Percentiles rank a stretch among this genome's conserved stretches.
Conservation (phyloP, 306 rosid genomes). For the Gastrolobium bilobum region DNA sequence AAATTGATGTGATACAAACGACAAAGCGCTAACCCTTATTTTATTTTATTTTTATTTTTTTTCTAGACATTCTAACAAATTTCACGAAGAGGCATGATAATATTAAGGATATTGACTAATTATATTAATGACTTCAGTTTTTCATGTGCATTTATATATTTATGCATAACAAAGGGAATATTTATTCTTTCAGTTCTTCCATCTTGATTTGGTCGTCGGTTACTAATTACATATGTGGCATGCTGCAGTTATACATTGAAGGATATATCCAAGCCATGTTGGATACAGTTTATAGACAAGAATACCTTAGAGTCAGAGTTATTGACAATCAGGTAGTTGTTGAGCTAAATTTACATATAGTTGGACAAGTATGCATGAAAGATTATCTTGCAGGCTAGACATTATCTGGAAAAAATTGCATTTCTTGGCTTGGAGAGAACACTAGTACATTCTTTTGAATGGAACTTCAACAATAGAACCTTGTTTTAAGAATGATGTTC, state of each 20-base stretch:
- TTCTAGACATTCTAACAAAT: no score
- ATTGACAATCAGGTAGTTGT: slow-evolving; percentile 79
- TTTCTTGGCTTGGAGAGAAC: slow-evolving; percentile 38
- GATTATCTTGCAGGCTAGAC: slow-evolving; percentile 32
- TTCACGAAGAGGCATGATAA: background rate
- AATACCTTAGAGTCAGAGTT: slow-evolving; percentile 90
- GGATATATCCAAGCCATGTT: slow-evolving; percentile 99
- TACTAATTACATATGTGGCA: slow-evolving; percentile 51
- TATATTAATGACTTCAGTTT: slow-evolving; percentile 25
- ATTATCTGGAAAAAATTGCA: slow-evolving; percentile 36
- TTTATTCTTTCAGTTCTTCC: slow-evolving; percentile 19
- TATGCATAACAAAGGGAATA: slow-evolving; percentile 16
- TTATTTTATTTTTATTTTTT: no score
- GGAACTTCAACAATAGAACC: slow-evolving; percentile 11
- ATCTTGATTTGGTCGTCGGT: slow-evolving; percentile 5
- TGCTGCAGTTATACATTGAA: slow-evolving; percentile 90
- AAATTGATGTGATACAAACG: no score
- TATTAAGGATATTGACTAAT: background rate
- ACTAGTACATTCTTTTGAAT: slow-evolving; percentile 4
- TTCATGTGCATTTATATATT: background rate
- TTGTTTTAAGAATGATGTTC: slow-evolving; percentile 40
- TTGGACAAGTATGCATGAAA: slow-evolving; percentile 26
- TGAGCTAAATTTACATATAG: slow-evolving; percentile 37
- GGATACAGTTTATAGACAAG: slow-evolving; percentile 91
- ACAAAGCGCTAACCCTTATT: no score